A percentile compares a stretch with the other conserved stretches of the same genome.
Evolutionary conservation across 2,329 filamentous ascomycete genomes (phyloP).

Genomic region (Epichloe gansuensis): DNA sequence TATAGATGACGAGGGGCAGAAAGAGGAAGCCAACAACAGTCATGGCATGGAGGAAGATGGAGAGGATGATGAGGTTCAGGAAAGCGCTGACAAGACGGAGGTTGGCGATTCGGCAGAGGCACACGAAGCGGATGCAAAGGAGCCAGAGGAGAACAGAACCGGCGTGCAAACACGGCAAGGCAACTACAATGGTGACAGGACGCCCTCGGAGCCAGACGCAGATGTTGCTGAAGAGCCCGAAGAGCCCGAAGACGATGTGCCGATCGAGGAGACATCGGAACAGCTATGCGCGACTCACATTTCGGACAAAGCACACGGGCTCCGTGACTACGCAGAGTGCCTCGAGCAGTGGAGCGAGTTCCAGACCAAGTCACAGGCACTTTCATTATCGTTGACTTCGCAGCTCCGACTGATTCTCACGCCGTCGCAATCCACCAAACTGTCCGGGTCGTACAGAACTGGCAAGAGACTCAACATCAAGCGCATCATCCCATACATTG

Average conservation of each 20-base stretch:
- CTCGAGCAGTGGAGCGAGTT: slow-evolving; percentile 74
- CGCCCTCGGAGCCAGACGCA: slow-evolving; percentile 23
- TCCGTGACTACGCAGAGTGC: slow-evolving; percentile 41
- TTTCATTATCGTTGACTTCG: slow-evolving; percentile 81
- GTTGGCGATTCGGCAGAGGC: slow-evolving; percentile 21
- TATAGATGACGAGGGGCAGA: slow-evolving; percentile 62
- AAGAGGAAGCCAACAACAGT: slow-evolving; percentile 33
- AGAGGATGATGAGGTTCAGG: slow-evolving; percentile 33
- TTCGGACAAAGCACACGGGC: slow-evolving; percentile 26
- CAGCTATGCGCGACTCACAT: slow-evolving; percentile 67
- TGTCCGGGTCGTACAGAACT: slow-evolving; percentile 91
- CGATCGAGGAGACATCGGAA: slow-evolving; percentile 40
- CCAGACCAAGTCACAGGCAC: slow-evolving; percentile 69
- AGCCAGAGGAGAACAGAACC: slow-evolving; percentile 39
- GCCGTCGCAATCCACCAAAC: slow-evolving; percentile 87
- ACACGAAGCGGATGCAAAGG: slow-evolving; percentile 28
- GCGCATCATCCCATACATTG: slow-evolving; percentile 98
- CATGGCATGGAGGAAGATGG: slow-evolving; percentile 40
- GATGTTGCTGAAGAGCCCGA: slow-evolving; percentile 36
- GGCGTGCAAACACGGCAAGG: slow-evolving; percentile 48
- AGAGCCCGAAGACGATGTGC: slow-evolving; percentile 36
- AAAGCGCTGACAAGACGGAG: slow-evolving; percentile 31
- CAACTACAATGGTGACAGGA: slow-evolving; percentile 40
- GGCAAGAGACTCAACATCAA: slow-evolving; percentile 99
- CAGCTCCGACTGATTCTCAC: slow-evolving; percentile 92